These are phyloP conservation scores for Fonsecaea pugnacius DNA, from an alignment of 2,329 filamentous ascomycete species.

Conservation along the genomic window DNA sequence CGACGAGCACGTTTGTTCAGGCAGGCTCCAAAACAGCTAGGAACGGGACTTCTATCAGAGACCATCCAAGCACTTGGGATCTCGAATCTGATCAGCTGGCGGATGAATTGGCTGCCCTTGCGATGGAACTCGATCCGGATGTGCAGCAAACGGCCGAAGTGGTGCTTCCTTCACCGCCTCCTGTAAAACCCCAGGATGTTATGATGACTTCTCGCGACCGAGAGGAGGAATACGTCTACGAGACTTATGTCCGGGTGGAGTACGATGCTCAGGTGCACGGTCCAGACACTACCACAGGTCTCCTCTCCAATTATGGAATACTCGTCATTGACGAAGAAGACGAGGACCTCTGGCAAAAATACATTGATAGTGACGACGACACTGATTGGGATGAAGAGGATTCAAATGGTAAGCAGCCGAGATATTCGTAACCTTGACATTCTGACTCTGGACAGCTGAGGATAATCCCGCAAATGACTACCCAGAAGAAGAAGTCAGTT, in stretches of 20 bases:
- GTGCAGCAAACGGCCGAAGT: constrained; percentile 17
- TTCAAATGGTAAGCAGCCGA: constrained; percentile 56
- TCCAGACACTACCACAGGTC: constrained; percentile 2
- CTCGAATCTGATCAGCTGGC: constrained; percentile 50
- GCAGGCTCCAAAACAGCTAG: constrained; percentile 22
- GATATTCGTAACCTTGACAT: neutral
- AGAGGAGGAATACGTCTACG: constrained; percentile 64
- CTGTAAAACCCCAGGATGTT: constrained; percentile 17
- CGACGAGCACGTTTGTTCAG: constrained; percentile 40
- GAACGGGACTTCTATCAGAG: constrained; percentile 44
- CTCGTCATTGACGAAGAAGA: constrained; percentile 57
- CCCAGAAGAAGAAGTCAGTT: constrained; percentile 55
- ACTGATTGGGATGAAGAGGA: constrained; percentile 64
- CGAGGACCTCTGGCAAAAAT: constrained; percentile 62
- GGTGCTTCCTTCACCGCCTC: neutral
- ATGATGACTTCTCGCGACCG: constrained; percentile 51
- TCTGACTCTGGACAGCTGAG: constrained; percentile 45
- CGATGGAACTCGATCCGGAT: constrained; percentile 47
- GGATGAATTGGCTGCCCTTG: constrained; percentile 48
- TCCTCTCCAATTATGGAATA: constrained; percentile 45
- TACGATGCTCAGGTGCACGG: constrained; percentile 39
- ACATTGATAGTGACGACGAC: constrained; percentile 57
- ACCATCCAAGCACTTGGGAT: constrained; percentile 48
- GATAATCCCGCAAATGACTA: constrained; percentile 58
- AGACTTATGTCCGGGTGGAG: constrained; percentile 62